Base-by-base conservation (phyloP, 495 filamentous ascomycete genomes). In the Margaritispora aquatica region DNA sequence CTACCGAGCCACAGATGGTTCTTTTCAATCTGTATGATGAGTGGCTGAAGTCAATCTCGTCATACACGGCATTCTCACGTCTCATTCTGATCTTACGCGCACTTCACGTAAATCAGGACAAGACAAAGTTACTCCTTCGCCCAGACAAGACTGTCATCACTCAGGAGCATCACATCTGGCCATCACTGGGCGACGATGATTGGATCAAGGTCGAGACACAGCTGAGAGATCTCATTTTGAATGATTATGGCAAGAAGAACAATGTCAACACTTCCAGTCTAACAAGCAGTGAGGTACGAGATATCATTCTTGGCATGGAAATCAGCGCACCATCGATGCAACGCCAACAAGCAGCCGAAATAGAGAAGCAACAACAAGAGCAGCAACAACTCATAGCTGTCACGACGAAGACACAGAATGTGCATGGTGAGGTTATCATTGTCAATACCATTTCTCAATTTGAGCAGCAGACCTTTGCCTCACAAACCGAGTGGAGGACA, bases 221-320 rank as follows among this genome's bases (percentile, higher is more conserved):
- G 69, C 75, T 99, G 52, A 85, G 95, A 65, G 95, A 99, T 79
- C 74, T 99, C 55, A 97, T 99, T 63, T 71, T 99, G 58, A 96
- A 97, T 59, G 94, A 99, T 70, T 99, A 99, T 66, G 95, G 95
- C 66, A 97, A 97, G 84, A 97, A 97, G 80, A 99, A 97, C 74
- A 97, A 97, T 65, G 95, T 99, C 75, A 97, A 97, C 69, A 92
- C 93, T 22, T 94, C 95, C 19, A 95, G 89, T 67, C 80, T 99
- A 74, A 99, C 95, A 0, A 96, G 85, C 64, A 95, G 86, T 65
- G 95, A 99, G 82, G 93, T 99, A 41, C 85, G 95, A 55, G 95
- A 99, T 69, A 99, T 99, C 67, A 99, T 99, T 66, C 77, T 99
- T 60, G 95, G 95, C 81, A 99, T 99, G 95, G 95, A 99, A 73